phyloP scores from a whole-genome alignment of 345 rosid genomes.

The Kandelia obovata region DNA sequence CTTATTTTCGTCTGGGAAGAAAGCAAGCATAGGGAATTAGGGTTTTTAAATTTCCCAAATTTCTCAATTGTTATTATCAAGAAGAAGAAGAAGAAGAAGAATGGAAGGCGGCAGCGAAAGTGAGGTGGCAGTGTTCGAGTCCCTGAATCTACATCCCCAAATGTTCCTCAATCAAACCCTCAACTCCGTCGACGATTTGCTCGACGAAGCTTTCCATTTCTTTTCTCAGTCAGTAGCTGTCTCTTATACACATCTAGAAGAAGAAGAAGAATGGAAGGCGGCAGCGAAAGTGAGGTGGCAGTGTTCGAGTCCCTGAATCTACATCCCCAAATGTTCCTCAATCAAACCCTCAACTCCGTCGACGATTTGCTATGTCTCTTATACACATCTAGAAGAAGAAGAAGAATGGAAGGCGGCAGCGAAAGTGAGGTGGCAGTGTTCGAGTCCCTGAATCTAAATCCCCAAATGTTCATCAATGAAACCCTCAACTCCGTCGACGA shows the following conservation, averaged over 20 bases:
- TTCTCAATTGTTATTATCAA: too few species aligned
- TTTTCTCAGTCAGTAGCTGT: conserved; percentile 41
- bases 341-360: conserved; percentile 64
- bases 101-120: too few species aligned
- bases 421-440: conserved; percentile 55
- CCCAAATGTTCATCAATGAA: conserved; percentile 71
- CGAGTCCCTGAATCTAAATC: conserved; percentile 59
- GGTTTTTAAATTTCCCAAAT: too few species aligned
- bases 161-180: too few species aligned
- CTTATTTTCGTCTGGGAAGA: too few species aligned
- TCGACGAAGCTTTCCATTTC: conserved; percentile 63
- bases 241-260: too few species aligned
- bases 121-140: too few species aligned
- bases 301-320: conserved; percentile 57
- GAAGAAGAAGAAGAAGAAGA: too few species aligned
- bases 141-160: too few species aligned
- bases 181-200: too few species aligned
- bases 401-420: conserved; percentile 65
- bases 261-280: conserved; percentile 49
- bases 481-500: conserved; percentile 66
- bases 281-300: conserved; percentile 55
- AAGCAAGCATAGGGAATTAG: too few species aligned
- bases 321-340: conserved; percentile 70
- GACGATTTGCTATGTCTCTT: conserved; percentile 59
- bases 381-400: too few species aligned